Evolutionary conservation across 2,329 filamentous ascomycete genomes (phyloP), one percentile per base, ranked within the genome.

Genomic region (Neonectria magnoliae): DNA sequence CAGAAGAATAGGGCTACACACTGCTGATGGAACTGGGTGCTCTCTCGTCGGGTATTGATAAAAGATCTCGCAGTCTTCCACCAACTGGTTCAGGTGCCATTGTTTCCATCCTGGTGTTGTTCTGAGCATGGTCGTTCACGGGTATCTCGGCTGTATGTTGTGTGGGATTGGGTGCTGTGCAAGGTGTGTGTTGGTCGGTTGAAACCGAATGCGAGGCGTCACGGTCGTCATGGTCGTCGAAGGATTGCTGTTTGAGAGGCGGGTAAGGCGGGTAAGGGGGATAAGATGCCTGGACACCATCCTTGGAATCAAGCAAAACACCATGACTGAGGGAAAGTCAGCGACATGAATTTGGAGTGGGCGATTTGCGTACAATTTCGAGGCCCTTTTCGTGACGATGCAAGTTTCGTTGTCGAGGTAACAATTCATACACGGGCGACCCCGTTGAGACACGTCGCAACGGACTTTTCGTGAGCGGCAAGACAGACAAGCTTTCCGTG

Each of bases 361-460:
- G 3, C 5, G 18, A 9, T n/a, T 11, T 10, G 29, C 58, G 10
- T 67, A 81, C 79, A 77, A 78, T 60, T 76, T 77, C 5, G 78
- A 80, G 29, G 78, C 79, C 62, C 78, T 75, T 42, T 74, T 76
- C 13, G 76, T 79, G 60, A 80, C 75, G 54, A 82, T 69, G 64
- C 80, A 80, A 0, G 76, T 76, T 66, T 84, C 82, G 62, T 79
- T 80, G 66, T 85, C 83, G 45, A 84, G 79, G 48, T 82, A 81
- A 69, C 82, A 85, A 58, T 84, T 84, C 76, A 83, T 85, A 73
- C 81, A 86, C 7, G 83, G 83, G 44, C 77, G 76, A 4, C 82
- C 83, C 59, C 80, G 76, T 60, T 82, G 82, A 42, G 79, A 82
- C 27, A 84, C 82, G 68, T 84, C 82, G 60, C 83, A 85, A 31